These are phyloP conservation scores for Flaveria bidentis DNA, from an alignment of 129 eudicot species.

Conservation along the genomic window DNA sequence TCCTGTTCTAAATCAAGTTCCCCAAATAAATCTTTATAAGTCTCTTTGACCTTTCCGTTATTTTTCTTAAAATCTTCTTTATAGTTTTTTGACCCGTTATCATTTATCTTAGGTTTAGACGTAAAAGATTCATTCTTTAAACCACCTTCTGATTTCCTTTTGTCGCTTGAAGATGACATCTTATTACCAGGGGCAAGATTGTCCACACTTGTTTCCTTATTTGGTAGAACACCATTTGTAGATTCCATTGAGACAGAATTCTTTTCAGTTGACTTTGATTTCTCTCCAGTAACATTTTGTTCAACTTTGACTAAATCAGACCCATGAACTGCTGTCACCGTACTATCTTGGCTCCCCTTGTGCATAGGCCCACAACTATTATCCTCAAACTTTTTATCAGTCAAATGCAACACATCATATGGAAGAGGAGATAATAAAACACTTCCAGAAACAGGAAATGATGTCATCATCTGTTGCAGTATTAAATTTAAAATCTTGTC, in stretches of 20 bases:
- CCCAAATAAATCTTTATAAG: slow-evolving; percentile 78
- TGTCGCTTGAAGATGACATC: slow-evolving; percentile 44
- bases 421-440: slow-evolving; percentile 79
- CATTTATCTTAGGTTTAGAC: slow-evolving; percentile 41
- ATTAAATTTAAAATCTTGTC: slow-evolving; percentile 3
- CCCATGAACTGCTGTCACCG: slow-evolving; percentile 44
- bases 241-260: slow-evolving; percentile 39
- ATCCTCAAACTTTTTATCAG: slow-evolving; percentile 50
- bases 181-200: slow-evolving; percentile 40
- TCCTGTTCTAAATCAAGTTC: slow-evolving; percentile 69
- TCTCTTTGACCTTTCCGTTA: slow-evolving; percentile 44
- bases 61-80: slow-evolving; percentile 42
- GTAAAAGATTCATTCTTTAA: slow-evolving; percentile 39
- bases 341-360: slow-evolving; percentile 49
- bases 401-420: slow-evolving; percentile 45
- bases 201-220: slow-evolving; percentile 30
- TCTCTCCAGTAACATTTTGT: slow-evolving; percentile 37
- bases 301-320: slow-evolving; percentile 46
- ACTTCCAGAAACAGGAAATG: slow-evolving; percentile 53
- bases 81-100: slow-evolving; percentile 32
- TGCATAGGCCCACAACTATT: slow-evolving; percentile 39
- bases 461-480: slow-evolving; percentile 83
- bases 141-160: slow-evolving; percentile 49
- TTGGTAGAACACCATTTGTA: slow-evolving; percentile 34
- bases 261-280: slow-evolving; percentile 42